A percentile compares a stretch with the other conserved stretches of the same genome.
Conservation (phyloP, 2,329 filamentous ascomycete genomes). For the Colletotrichum lentis region DNA sequence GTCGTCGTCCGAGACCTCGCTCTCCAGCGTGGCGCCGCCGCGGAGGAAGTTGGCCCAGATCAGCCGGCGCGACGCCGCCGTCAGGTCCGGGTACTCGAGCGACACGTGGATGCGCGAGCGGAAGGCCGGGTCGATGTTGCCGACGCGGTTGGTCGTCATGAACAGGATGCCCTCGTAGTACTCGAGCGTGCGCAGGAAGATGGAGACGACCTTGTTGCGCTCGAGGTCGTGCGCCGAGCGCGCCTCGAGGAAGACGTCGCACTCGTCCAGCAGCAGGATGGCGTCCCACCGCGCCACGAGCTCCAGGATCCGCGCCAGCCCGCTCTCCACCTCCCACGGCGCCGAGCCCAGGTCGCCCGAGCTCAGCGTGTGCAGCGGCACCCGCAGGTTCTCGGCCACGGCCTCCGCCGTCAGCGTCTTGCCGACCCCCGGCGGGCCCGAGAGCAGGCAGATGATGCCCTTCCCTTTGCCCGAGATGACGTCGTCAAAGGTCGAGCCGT, state of each 20-base stretch:
- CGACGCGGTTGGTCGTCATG: slow-evolving; percentile 58
- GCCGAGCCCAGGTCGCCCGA: slow-evolving; percentile 77
- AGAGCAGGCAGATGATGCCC: slow-evolving; percentile 59
- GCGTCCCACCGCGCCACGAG: slow-evolving; percentile 67
- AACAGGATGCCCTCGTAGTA: slow-evolving; percentile 60
- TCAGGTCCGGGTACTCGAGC: slow-evolving; percentile 56
- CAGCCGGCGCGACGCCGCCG: slow-evolving; percentile 46
- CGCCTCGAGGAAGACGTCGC: slow-evolving; percentile 56
- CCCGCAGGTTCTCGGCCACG: slow-evolving; percentile 58
- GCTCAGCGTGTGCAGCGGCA: slow-evolving; percentile 60
- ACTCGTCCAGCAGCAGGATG: slow-evolving; percentile 52
- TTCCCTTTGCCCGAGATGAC: slow-evolving; percentile 62
- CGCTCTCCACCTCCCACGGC: slow-evolving; percentile 69
- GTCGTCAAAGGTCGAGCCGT: slow-evolving; percentile 58
- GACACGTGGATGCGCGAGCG: slow-evolving; percentile 58
- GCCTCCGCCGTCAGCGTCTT: slow-evolving; percentile 60
- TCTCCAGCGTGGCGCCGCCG: slow-evolving; percentile 45
- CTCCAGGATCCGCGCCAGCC: slow-evolving; percentile 63
- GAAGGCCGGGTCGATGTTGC: slow-evolving; percentile 57
- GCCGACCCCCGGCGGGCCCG: slow-evolving; percentile 58
- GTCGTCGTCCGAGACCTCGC: slow-evolving; percentile 42
- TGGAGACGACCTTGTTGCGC: slow-evolving; percentile 48
- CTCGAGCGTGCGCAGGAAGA: slow-evolving; percentile 55
- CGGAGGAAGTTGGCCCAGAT: slow-evolving; percentile 54
- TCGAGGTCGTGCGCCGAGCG: slow-evolving; percentile 47